A percentile compares a stretch with the other conserved stretches of the same genome.
Evolutionary conservation across 108 stramenopile species (phyloP).

Genomic region (Conticribra guillardii): DNA sequence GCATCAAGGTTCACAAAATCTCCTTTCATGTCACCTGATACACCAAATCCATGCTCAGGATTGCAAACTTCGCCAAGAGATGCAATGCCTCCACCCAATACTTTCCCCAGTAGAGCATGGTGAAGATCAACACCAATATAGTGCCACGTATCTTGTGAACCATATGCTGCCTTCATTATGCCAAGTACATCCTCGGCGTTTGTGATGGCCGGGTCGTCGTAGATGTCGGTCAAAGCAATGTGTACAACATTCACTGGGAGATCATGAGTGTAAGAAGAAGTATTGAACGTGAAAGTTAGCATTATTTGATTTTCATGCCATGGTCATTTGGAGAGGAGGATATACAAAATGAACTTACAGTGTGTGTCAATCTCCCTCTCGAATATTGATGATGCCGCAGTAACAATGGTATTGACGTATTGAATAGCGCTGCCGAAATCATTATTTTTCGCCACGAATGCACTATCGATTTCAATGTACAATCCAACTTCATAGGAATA

Average conservation of each 20-base stretch:
- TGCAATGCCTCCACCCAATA: neutral
- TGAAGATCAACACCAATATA: neutral
- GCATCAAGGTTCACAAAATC: neutral
- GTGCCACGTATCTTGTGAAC: neutral
- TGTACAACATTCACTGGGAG: neutral
- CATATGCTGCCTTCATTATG: neutral
- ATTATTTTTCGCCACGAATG: too few relatives aligned
- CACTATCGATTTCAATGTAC: too few relatives aligned
- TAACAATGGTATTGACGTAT: neutral
- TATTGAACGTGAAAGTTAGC: too few relatives aligned
- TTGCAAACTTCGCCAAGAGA: neutral
- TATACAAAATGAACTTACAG: neutral
- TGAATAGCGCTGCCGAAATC: too few relatives aligned
- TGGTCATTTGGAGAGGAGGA: neutral
- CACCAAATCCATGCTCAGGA: neutral
- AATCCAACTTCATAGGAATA: too few relatives aligned
- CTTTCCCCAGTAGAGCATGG: neutral
- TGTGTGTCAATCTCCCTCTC: neutral
- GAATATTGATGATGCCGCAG: neutral
- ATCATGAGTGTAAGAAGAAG: too few relatives aligned
- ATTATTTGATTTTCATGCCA: too few relatives aligned
- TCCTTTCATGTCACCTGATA: neutral
- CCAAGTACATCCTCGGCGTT: neutral
- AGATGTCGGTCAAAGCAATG: neutral
- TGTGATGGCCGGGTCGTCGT: neutral